These are phyloP conservation scores for Suhomyces pyralidae DNA, from an alignment of 805 yeast species.

Conservation along the genomic window DNA sequence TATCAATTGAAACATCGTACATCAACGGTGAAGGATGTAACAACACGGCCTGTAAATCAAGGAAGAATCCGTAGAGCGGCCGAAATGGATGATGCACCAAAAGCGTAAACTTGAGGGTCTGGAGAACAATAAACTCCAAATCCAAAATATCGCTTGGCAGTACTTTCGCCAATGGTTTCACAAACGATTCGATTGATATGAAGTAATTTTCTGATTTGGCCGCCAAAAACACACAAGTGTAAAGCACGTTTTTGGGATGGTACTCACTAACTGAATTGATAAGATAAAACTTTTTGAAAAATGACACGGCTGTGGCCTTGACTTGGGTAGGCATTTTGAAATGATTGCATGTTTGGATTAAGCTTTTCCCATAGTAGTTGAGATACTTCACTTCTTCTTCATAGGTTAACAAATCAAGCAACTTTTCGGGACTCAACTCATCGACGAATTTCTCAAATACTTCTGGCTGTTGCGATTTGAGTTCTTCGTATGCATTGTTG, in stretches of 20 bases:
- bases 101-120: conserved; percentile 72
- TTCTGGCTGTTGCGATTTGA: conserved; percentile 22
- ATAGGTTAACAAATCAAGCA: conserved; percentile 46
- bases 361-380: conserved; percentile 67
- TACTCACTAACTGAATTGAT: conserved; percentile 79
- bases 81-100: conserved; percentile 85
- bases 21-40: conserved; percentile 40
- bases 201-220: conserved; percentile 92
- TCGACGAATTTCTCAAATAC: conserved; percentile 27
- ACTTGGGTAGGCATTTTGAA: conserved; percentile 87
- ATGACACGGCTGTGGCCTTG: conserved; percentile 80
- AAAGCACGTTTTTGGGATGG: conserved; percentile 79
- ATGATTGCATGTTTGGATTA: conserved; percentile 64
- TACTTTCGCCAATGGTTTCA: conserved; percentile 64
- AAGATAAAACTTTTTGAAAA: conserved; percentile 76
- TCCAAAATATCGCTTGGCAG: conserved; percentile 66
- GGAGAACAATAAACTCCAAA: conserved; percentile 75
- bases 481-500: conserved; percentile 17
- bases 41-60: conserved; percentile 71
- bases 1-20: conserved; percentile 48
- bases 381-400: conserved; percentile 74
- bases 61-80: conserved; percentile 90
- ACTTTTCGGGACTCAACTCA: conserved; percentile 27
- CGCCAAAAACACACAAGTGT: conserved; percentile 75
- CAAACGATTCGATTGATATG: conserved; percentile 78